phyloP scores from a whole-genome alignment of 1,284 basidiomycete genomes.

The Ganoderma sinense region DNA sequence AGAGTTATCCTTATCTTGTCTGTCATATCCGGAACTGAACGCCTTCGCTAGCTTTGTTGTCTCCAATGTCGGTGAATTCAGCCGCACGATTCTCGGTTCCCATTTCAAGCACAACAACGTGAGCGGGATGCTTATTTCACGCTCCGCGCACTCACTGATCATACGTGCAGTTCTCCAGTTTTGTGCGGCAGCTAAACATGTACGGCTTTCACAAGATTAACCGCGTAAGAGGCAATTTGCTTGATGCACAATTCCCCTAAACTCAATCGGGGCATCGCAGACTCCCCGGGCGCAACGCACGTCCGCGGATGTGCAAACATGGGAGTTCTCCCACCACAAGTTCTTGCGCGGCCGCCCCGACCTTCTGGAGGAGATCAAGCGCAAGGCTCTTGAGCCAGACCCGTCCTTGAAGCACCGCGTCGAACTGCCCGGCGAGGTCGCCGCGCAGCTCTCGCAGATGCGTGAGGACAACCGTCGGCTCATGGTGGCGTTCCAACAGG shows the following conservation, averaged over 20 bases:
- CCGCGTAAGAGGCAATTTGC: conserved; percentile 53
- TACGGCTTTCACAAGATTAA: conserved; percentile 89
- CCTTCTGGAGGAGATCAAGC: conserved; percentile 85
- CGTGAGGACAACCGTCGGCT: conserved; percentile 72
- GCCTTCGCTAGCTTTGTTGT: conserved; percentile 68
- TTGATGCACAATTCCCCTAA: background rate
- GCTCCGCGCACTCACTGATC: background rate
- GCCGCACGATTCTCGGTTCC: conserved; percentile 78
- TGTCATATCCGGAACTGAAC: conserved; percentile 12
- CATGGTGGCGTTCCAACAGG: conserved; percentile 57
- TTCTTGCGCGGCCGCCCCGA: conserved; percentile 85
- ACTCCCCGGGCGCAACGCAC: conserved; percentile 86
- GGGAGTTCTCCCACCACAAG: conserved; percentile 91
- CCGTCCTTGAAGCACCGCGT: conserved; percentile 70
- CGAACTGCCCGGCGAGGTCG: conserved; percentile 81
- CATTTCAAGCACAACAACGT: conserved; percentile 89
- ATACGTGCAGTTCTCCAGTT: conserved; percentile 77
- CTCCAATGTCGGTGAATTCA: conserved; percentile 84
- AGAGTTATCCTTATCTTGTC: conserved; percentile 1
- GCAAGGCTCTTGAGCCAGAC: conserved; percentile 83
- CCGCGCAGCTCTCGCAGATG: conserved; percentile 71
- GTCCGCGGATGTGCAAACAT: conserved; percentile 81
- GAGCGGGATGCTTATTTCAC: conserved; percentile 35
- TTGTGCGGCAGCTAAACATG: conserved; percentile 92
- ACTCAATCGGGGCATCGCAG: conserved; percentile 44